Base-by-base conservation (phyloP, 208 protist species). In the Trypanosoma melophagium region DNA sequence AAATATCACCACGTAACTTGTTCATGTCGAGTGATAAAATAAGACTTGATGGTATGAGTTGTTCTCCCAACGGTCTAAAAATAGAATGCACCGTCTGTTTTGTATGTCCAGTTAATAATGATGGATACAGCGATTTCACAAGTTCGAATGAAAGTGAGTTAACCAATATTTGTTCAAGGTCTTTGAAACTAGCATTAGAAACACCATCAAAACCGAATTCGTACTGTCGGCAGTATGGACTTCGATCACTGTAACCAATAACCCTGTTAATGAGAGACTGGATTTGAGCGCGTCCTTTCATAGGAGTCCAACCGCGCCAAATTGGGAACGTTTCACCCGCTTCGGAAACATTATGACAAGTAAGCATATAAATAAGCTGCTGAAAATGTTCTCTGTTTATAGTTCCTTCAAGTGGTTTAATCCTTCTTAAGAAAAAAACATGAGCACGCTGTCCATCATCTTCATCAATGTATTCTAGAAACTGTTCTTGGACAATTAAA, bases 391-490 rank as follows among this genome's bases (percentile, higher is more conserved):
- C 79, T 2, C 67, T 61, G 55, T 77, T 83, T 58, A 96, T 84
- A 24, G 74, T 80, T 38, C 66, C 56, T 56, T 96, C 87, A 35
- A 92, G 75, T 1, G 87, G 85, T 52, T 96, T 96, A 60, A 96
- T 85, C 55, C 63, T 74, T 41, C 83, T 84, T 76, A 93, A 84
- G 28, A 96, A 96, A 64, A 96, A 96, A 17, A 75, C 73, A 69
- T 86, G 91, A 21, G 79, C 75, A 17, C 85, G 76, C 59, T 93
- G 85, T 47, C 79, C 76, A 68, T 88, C 80, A 64, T 93, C 84
- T 47, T 85, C 69, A 51, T 91, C 90, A n/a, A 96, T 76, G 2
- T 92, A 72, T 61, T 96, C 87, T 35, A 96, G 69, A 70, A 91
- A 91, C 66, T 96, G 87, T 61, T 93, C 83, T 63, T 93, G 74